Evolutionary conservation across 176 grass and related monocot species (phyloP), one percentile per base, ranked within the genome.

Genomic region (Alloteropsis semialata): DNA sequence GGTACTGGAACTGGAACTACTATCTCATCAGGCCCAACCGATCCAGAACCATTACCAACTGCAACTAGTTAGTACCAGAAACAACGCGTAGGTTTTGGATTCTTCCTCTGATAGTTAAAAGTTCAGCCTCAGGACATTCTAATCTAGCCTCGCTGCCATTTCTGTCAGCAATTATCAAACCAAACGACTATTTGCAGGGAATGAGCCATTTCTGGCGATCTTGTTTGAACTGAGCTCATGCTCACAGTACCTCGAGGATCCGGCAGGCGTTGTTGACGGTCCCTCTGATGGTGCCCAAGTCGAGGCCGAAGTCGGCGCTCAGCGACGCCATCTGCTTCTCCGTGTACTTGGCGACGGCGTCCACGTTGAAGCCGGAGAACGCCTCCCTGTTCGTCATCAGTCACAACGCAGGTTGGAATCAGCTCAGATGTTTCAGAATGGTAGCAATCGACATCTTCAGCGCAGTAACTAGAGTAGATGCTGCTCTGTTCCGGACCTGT

Each of bases 311-410:
- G 74, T 84, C 85, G 48, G 81, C 68, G 84, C 93, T 95, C 7
- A 98, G 73, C 46, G 68, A 84, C 56, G 87, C 85, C 91, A 93
- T 95, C 85, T 93, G 93, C 80, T 79, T 93, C 89, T 84, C 96
- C 24, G 87, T 92, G 91, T 94, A 90, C 67, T 88, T 89, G 46
- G 92, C 87, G 4, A 98, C 93, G 5, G 62, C 83, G 13, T 95
- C 91, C 39, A 92, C 87, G 84, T 85, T 48, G 87, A 98, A 98
- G 25, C 91, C 89, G 81, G 91, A 94, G 88, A 98, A 98, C 18
- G 86, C 92, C 56, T 85, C 86, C 86, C 95, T 97, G 65, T 78
- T 88, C 69, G 12, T 72, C 37, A 45, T 5, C 63, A 86, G 5
- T 15, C 63, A 83, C 25, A 77, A 65, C 16, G 19, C 28, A 46